Evolutionary conservation across 768 basidiomycete species (phyloP).

Genomic region (Tulasnella sp.): DNA sequence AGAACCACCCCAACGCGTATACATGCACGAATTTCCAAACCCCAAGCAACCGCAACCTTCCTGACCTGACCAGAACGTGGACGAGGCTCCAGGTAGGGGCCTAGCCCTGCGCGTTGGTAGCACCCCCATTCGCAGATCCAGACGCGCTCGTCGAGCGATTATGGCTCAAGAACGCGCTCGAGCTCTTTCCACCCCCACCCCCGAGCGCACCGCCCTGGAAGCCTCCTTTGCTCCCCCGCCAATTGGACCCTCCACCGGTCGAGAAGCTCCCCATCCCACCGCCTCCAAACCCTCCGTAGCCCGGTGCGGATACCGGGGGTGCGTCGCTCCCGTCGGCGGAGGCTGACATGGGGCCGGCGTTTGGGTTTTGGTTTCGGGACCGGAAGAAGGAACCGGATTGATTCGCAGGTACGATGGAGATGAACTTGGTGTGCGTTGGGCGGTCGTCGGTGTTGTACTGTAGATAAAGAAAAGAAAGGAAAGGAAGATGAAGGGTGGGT

Average conservation of each 20-base stretch:
- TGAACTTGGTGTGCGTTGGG: slow-evolving; percentile 78
- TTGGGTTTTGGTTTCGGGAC: neutral
- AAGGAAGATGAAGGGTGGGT: neutral
- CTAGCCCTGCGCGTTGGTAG: neutral
- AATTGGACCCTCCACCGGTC: slow-evolving; percentile 6
- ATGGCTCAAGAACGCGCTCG: slow-evolving; percentile 24
- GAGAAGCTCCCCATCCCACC: slow-evolving; percentile 28
- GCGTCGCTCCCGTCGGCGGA: slow-evolving; percentile 22
- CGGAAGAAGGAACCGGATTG: slow-evolving; percentile 29
- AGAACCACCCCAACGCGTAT: neutral
- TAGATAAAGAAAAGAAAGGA: neutral
- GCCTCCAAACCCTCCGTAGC: slow-evolving; percentile 11
- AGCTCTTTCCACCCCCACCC: neutral
- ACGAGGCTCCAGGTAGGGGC: neutral
- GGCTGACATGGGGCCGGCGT: neutral
- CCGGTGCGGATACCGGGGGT: slow-evolving; percentile 21
- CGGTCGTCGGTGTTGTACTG: slow-evolving; percentile 89
- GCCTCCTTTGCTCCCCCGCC: slow-evolving; percentile 10
- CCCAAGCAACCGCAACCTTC: neutral
- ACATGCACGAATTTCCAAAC: slow-evolving; percentile 21
- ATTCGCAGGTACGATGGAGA: slow-evolving; percentile 55
- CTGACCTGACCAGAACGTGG: neutral
- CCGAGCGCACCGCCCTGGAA: slow-evolving; percentile 12
- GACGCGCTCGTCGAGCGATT: slow-evolving; percentile 13
- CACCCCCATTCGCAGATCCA: slow-evolving; percentile 19